Percentiles rank a stretch among this genome's conserved stretches.
phyloP scores from a whole-genome alignment of 2,329 filamentous ascomycete genomes.

The Fusarium nygamai region DNA sequence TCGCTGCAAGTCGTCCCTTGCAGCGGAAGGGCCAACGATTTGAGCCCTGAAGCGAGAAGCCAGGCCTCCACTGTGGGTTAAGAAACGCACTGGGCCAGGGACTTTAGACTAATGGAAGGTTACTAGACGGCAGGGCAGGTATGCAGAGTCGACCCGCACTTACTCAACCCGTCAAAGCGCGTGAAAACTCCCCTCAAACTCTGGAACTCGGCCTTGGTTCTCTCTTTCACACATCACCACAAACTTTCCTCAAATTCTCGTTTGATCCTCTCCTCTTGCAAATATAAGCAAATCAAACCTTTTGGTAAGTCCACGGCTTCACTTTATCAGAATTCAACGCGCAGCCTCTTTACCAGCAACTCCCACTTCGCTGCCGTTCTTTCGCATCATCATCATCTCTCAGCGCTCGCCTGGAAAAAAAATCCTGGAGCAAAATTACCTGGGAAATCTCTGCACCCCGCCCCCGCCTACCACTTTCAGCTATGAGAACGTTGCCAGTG shows the following conservation, averaged over 20 bases:
- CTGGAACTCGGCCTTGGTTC: slow-evolving; percentile 3
- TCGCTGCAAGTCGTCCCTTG: slow-evolving; percentile 36
- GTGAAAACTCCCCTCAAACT: slow-evolving; percentile 25
- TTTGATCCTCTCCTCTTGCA: slow-evolving; percentile 11
- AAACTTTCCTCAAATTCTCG: slow-evolving; percentile 27
- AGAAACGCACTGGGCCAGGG: slow-evolving; percentile 13
- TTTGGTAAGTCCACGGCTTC: slow-evolving; percentile 12
- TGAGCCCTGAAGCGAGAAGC: slow-evolving; percentile 39
- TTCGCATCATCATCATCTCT: not conserved
- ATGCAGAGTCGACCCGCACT: slow-evolving; percentile 36
- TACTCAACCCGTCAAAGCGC: slow-evolving; percentile 38
- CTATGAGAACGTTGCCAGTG: slow-evolving; percentile 26
- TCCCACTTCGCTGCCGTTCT: not conserved
- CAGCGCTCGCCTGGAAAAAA: slow-evolving; percentile 26
- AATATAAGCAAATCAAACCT: slow-evolving; percentile 5
- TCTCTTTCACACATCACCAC: slow-evolving; percentile 32
- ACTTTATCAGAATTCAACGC: not conserved
- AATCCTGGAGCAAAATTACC: slow-evolving; percentile 27
- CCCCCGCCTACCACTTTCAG: slow-evolving; percentile 44
- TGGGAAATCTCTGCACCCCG: slow-evolving; percentile 47
- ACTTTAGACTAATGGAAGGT: slow-evolving; percentile 3
- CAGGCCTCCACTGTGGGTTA: slow-evolving; percentile 14
- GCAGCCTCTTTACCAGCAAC: not conserved
- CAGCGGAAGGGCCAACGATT: slow-evolving; percentile 38
- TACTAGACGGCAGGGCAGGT: not conserved